Percentiles rank a stretch among this genome's conserved stretches.
phyloP scores from a whole-genome alignment of 164 flowering plant genomes.

The Aristolochia fimbriata region DNA sequence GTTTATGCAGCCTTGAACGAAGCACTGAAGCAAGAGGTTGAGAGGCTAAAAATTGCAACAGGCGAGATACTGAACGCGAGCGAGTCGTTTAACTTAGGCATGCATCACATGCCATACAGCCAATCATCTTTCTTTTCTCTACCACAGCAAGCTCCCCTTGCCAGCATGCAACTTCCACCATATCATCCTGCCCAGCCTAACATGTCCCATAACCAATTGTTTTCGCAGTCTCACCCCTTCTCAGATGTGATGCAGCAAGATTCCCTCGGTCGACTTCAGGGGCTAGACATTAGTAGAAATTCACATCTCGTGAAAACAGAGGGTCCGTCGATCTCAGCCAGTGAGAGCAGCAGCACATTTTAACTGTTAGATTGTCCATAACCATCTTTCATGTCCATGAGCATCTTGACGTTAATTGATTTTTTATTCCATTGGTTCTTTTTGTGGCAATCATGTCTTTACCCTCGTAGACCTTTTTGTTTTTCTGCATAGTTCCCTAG shows the following conservation, averaged over 20 bases:
- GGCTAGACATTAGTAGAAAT: slow-evolving; percentile 69
- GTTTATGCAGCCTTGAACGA: slow-evolving; percentile 58
- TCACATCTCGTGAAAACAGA: slow-evolving; percentile 61
- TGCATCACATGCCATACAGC: slow-evolving; percentile 43
- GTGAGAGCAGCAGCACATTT: slow-evolving; percentile 70
- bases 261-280: slow-evolving; percentile 71
- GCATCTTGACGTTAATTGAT: background rate
- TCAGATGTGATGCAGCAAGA: slow-evolving; percentile 65
- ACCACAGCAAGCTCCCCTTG: slow-evolving; percentile 36
- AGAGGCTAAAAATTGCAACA: slow-evolving; percentile 68
- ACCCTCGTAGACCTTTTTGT: background rate
- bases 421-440: slow-evolving; percentile 16
- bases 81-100: slow-evolving; percentile 52
- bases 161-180: slow-evolving; percentile 35
- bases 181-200: slow-evolving; percentile 41
- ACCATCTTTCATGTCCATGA: slow-evolving; percentile 27
- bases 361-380: slow-evolving; percentile 50
- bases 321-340: slow-evolving; percentile 70
- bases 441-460: background rate
- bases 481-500: background rate
- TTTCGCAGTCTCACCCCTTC: slow-evolving; percentile 27
- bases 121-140: slow-evolving; percentile 38
- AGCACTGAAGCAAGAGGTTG: slow-evolving; percentile 79
- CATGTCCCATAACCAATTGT: slow-evolving; percentile 28
- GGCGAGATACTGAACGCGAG: slow-evolving; percentile 45